Evolutionary conservation across 2,329 filamentous ascomycete species (phyloP).

Genomic region (Colletotrichum siamense): DNA sequence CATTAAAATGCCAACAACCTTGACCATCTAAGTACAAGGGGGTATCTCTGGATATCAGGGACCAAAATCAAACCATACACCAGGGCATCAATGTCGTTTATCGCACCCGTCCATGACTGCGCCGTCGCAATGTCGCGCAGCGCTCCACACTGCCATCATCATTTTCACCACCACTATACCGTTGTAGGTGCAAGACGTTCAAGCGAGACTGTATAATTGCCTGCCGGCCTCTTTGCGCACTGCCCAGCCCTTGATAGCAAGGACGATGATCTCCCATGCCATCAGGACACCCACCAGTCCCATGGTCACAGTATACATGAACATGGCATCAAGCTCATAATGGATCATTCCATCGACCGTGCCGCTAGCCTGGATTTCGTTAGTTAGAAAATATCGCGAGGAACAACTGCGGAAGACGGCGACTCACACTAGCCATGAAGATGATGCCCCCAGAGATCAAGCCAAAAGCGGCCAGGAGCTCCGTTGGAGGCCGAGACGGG

Average conservation of each 20-base stretch:
- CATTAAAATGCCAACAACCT: background rate
- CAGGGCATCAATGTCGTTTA: background rate
- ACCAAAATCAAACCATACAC: background rate
- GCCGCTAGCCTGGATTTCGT: slow-evolving; percentile 52
- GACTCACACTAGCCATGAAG: slow-evolving; percentile 87
- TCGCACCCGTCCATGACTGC: background rate
- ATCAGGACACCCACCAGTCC: slow-evolving; percentile 83
- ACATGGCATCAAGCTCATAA: slow-evolving; percentile 86
- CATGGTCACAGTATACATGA: slow-evolving; percentile 88
- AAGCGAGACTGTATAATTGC: background rate
- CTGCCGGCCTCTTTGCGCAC: slow-evolving; percentile 48
- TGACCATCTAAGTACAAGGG: background rate
- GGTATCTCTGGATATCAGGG: slow-evolving; percentile 5
- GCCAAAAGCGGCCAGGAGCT: slow-evolving; percentile 87
- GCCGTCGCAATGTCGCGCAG: background rate
- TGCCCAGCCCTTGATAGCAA: slow-evolving; percentile 91
- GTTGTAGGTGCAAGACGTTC: background rate
- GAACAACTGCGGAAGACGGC: background rate
- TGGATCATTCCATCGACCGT: slow-evolving; percentile 78
- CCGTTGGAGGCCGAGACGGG: slow-evolving; percentile 85
- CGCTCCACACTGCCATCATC: background rate
- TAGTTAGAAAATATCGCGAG: background rate
- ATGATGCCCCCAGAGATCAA: slow-evolving; percentile 86
- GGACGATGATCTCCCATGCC: slow-evolving; percentile 79
- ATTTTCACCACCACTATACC: background rate